Conservation (phyloP, 345 rosid genomes). For the Eucalyptus camaldulensis region DNA sequence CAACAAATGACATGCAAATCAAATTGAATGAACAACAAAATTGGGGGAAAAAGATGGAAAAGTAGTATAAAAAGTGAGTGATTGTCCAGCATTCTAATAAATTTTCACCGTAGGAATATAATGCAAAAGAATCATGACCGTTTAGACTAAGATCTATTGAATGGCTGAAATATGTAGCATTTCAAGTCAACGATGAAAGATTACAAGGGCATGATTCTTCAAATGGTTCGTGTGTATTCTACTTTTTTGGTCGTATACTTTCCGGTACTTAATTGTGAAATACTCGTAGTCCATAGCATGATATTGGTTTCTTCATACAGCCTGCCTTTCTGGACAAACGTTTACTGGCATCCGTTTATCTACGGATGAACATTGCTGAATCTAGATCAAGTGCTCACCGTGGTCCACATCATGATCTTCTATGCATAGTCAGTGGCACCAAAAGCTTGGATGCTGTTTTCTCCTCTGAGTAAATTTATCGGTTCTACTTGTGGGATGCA, state of each 20-base stretch:
- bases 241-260: neutral
- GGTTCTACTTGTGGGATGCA: neutral
- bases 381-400: slow-evolving; percentile 74
- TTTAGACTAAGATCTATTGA: neutral
- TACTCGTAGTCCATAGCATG: neutral
- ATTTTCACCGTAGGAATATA: neutral
- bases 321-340: slow-evolving; percentile 44
- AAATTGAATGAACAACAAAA: neutral
- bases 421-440: slow-evolving; percentile 58
- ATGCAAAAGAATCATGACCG: neutral
- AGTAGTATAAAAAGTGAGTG: neutral
- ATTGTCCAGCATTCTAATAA: neutral
- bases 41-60: neutral
- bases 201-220: neutral
- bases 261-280: neutral
- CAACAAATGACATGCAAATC: neutral
- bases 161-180: neutral
- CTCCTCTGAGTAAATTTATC: neutral
- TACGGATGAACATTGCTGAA: slow-evolving; percentile 80
- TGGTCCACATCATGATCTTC: slow-evolving; percentile 83
- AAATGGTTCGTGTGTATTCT: slow-evolving; percentile 16
- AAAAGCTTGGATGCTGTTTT: slow-evolving; percentile 33
- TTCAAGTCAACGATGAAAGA: neutral
- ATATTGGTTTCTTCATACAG: slow-evolving; percentile 20
- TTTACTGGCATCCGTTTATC: slow-evolving; percentile 53